Percentiles rank a stretch among this genome's conserved stretches.
Evolutionary conservation across 345 rosid species (phyloP).

Genomic region (Gynandropsis gynandra): DNA sequence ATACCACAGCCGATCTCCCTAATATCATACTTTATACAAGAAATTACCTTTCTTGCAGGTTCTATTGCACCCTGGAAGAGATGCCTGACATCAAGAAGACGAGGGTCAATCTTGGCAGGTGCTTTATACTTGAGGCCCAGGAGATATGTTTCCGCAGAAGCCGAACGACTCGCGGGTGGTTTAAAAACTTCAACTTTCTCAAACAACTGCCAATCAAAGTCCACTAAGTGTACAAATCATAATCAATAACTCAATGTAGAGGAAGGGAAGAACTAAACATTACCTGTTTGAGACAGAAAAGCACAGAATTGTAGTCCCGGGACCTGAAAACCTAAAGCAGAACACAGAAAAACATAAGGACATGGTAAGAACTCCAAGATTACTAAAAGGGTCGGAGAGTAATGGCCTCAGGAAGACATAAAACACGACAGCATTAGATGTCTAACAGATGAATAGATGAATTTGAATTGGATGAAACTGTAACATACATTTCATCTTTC

Average conservation of each 20-base stretch:
- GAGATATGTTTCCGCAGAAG: conserved; percentile 85
- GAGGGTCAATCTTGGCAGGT: conserved; percentile 85
- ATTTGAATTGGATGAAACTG: too few relatives aligned
- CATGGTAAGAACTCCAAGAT: neutral
- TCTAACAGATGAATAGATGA: too few relatives aligned
- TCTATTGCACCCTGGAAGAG: conserved; percentile 71
- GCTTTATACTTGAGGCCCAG: conserved; percentile 85
- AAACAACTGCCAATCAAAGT: conserved; percentile 48
- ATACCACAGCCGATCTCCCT: neutral
- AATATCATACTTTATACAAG: neutral
- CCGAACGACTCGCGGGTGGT: conserved; percentile 86
- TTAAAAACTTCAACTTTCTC: conserved; percentile 92
- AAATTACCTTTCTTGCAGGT: conserved; percentile 51
- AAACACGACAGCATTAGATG: too few relatives aligned
- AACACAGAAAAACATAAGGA: neutral
- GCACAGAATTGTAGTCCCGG: conserved; percentile 73
- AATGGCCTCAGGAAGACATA: too few relatives aligned
- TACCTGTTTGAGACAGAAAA: conserved; percentile 76
- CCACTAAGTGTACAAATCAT: neutral
- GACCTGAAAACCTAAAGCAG: conserved; percentile 76
- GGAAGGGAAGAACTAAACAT: neutral
- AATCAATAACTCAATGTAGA: neutral
- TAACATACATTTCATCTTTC: too few relatives aligned
- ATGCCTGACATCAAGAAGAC: conserved; percentile 72
- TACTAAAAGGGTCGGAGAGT: too few relatives aligned